Percentiles rank a stretch among this genome's conserved stretches.
Evolutionary conservation across 148 eudicot genomes (phyloP).

Genomic region (Agrostemma githago): DNA sequence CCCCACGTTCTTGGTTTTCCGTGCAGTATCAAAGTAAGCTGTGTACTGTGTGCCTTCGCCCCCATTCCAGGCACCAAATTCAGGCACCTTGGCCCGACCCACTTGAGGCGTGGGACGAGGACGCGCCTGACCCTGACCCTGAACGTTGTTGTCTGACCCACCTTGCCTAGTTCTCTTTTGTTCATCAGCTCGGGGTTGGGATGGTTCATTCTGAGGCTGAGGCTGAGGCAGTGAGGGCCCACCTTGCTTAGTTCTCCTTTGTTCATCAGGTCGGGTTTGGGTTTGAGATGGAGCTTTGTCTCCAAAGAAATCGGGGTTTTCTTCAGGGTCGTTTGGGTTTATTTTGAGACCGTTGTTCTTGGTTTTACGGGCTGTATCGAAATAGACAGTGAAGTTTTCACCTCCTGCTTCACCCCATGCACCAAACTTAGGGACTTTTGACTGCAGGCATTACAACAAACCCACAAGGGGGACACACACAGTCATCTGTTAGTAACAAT

Average conservation of each 20-base stretch:
- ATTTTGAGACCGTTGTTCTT: conserved; percentile 32
- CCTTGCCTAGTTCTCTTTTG: conserved; percentile 9
- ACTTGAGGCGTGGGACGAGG: conserved; percentile 11
- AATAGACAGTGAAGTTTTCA: conserved; percentile 37
- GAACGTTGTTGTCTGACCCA: background rate
- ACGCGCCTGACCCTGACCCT: background rate
- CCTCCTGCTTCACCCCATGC: conserved; percentile 38
- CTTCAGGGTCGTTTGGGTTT: conserved; percentile 59
- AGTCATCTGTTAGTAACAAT: background rate
- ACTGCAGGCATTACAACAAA: conserved; percentile 12
- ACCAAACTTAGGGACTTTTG: conserved; percentile 44
- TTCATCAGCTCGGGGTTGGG: conserved; percentile 14
- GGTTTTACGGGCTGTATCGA: conserved; percentile 36
- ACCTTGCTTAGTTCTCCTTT: conserved; percentile 18
- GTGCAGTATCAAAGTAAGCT: conserved; percentile 28
- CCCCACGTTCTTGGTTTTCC: conserved; percentile 10
- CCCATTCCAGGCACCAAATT: conserved; percentile 33
- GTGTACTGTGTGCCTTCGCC: conserved; percentile 25
- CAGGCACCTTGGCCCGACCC: conserved; percentile 28
- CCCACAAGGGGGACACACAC: background rate
- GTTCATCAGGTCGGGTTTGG: conserved; percentile 15
- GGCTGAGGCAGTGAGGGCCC: conserved; percentile 30
- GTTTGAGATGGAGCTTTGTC: conserved; percentile 7
- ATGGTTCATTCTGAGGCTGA: conserved; percentile 10
- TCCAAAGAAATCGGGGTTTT: conserved; percentile 31